Percentiles rank a stretch among this genome's conserved stretches.
These are phyloP conservation scores for Volvox africanus DNA, from an alignment of 139 green algal species.

Conservation along the genomic window DNA sequence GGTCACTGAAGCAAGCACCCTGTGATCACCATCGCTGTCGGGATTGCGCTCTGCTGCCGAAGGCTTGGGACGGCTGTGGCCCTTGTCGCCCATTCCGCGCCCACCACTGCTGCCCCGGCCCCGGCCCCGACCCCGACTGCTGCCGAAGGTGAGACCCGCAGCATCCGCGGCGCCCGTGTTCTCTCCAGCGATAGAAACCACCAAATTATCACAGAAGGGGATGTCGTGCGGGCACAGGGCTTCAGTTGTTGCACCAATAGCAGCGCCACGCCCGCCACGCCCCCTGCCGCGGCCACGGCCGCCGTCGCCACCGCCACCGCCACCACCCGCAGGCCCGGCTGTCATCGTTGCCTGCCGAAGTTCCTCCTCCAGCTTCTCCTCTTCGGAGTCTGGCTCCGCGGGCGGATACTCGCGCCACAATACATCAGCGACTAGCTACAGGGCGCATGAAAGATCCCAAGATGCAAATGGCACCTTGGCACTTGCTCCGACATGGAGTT, in stretches of 20 bases:
- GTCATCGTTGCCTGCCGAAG: not conserved
- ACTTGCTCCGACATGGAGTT: too few species aligned
- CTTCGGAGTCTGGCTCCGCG: conserved; percentile 45
- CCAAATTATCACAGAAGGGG: not conserved
- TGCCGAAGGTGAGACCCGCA: not conserved
- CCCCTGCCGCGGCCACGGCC: not conserved
- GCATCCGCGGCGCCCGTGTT: not conserved
- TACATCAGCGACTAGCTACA: not conserved
- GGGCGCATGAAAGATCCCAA: not conserved
- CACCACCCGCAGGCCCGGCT: not conserved
- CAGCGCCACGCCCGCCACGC: not conserved
- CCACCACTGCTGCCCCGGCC: not conserved
- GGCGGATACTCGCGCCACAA: conserved; percentile 50
- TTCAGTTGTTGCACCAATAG: not conserved
- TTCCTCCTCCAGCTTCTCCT: conserved; percentile 40
- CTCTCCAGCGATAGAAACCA: not conserved
- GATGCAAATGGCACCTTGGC: too few species aligned
- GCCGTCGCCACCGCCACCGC: not conserved
- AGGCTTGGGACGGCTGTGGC: not conserved
- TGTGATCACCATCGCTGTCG: not conserved
- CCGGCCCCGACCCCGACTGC: not conserved
- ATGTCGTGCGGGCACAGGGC: conserved; percentile 14
- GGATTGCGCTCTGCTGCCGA: not conserved
- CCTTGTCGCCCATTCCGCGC: not conserved
- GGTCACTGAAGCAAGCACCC: not conserved